phyloP scores from a whole-genome alignment of 441 rosid genomes.

The Arabidopsis lyrata region DNA sequence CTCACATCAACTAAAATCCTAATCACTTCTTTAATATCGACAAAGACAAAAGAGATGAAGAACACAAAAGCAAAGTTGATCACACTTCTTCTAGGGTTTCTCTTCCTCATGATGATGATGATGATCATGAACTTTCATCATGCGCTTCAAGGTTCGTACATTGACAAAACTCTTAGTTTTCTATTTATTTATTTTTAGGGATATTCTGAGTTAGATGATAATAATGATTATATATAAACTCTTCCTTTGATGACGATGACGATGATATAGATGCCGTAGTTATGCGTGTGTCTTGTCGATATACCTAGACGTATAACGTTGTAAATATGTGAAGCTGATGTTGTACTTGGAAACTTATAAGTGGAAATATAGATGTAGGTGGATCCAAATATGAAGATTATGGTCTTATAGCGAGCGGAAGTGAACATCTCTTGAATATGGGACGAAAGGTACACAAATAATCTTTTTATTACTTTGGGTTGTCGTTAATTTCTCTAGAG shows the following conservation, averaged over 20 bases:
- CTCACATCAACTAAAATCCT: constrained; percentile 18
- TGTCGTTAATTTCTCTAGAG: not conserved
- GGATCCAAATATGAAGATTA: constrained; percentile 19
- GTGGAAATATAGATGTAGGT: constrained; percentile 19
- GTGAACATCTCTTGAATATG: constrained; percentile 23
- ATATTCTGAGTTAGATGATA: constrained; percentile 20
- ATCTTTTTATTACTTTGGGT: not conserved
- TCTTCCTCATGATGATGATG: constrained; percentile 32
- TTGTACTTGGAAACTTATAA: constrained; percentile 14
- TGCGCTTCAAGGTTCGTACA: constrained; percentile 30
- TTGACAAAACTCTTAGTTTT: constrained; percentile 11
- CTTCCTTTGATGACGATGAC: not conserved
- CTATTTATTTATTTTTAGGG: not conserved
- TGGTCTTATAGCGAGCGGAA: constrained; percentile 31
- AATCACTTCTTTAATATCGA: constrained; percentile 9
- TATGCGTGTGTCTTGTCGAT: constrained; percentile 4
- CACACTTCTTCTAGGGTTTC: constrained; percentile 26
- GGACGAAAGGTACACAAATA: constrained; percentile 37
- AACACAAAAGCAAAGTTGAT: constrained; percentile 20
- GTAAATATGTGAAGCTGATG: constrained; percentile 22
- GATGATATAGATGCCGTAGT: not conserved
- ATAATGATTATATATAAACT: not conserved
- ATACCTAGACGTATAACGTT: not conserved
- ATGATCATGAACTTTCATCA: constrained; percentile 21
- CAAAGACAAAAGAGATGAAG: constrained; percentile 22